Evolutionary conservation across 129 eudicot species (phyloP), one percentile per base, ranked within the genome.

Genomic region (Arctium lappa): DNA sequence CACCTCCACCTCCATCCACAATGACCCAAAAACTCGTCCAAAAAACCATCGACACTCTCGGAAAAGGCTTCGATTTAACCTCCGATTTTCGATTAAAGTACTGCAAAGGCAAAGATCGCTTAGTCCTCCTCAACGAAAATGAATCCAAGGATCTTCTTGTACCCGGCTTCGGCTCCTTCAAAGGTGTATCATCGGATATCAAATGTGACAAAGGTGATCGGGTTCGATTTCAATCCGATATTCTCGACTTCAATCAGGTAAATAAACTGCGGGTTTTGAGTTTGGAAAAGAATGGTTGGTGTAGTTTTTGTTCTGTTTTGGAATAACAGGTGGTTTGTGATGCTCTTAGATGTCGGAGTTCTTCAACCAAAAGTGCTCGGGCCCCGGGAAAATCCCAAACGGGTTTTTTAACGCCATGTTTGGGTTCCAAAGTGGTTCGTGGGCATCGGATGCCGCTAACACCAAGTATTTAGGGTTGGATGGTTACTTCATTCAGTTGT

Each of bases 191-290:
- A 7, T 72, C 85, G 1, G 97, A 95, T 81, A 92, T 95, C 50
- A 95, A 95, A 82, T 95, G 97, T 32, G 97, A 91, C 50, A 95
- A 92, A 88, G 98, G 98, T 29, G 97, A 95, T 60, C 89, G 97
- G 0, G 91, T 88, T 29, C 88, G 98, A 13, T 88, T 88, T 56
- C 98, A 95, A 80, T 89, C 98, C 0, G 98, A 92, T 80, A 89
- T 92, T 72, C 94, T 95, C 38, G 93, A 91, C 69, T 95, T 95
- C 80, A 91, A 85, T 56, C 97, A 95, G 84, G 98, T 94, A 82
- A 50, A 37, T 73, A 65, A 10, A 66, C 27, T 29, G 5, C 7
- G 34, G 71, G 30, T n/a, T 16, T 30, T 76, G 39, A 18, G 53
- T 31, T 77, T 83, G 8, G 27, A 9, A 48, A 83, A 38, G 42